Evolutionary conservation across 164 flowering plant genomes (phyloP), one percentile per base, ranked within the genome.

Genomic region (Chimonanthus praecox): DNA sequence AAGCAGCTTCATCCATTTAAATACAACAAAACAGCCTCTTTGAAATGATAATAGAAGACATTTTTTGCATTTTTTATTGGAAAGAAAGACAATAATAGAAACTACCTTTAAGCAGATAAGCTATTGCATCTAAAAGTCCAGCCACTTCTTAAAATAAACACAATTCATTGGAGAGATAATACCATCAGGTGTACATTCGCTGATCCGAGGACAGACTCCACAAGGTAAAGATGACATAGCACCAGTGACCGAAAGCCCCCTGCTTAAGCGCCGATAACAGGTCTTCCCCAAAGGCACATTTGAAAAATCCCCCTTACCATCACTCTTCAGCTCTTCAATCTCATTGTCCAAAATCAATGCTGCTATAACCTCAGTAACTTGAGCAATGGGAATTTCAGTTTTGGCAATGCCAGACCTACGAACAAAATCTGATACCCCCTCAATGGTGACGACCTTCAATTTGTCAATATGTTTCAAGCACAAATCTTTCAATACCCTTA

Each of bases 151-250:
- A 73, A 75, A 93, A 80, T 95, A 92, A 43, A 77, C 86, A 78
- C 97, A 95, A 47, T 88, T 87, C 3, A 3, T 71, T 0, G 99
- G 97, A 7, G 94, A 90, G 73, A 95, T 87, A 54, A 88, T 70
- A 33, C 99, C 99, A 81, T 88, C 91, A 15, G 94, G 95, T 11
- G 97, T 84, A 77, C 98, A 95, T 3, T 77, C 71, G 58, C 72
- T 80, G 18, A 92, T 86, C 63, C 83, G 72, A 0, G 97, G 98
- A 80, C 99, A 95, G 78, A 84, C 90, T 50, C 97, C 98, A 73
- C 99, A 95, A 8, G 98, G 99, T 63, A 90, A 85, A 47, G 94
- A 86, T 78, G 92, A 87, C 82, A 92, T 65, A 3, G 87, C 85
- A 7, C 88, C 89, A 0, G 15, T 63, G 58, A 71, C 80, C 2